Base-by-base conservation (phyloP, 2,329 filamentous ascomycete species). In the Tolypocladium amazonense region DNA sequence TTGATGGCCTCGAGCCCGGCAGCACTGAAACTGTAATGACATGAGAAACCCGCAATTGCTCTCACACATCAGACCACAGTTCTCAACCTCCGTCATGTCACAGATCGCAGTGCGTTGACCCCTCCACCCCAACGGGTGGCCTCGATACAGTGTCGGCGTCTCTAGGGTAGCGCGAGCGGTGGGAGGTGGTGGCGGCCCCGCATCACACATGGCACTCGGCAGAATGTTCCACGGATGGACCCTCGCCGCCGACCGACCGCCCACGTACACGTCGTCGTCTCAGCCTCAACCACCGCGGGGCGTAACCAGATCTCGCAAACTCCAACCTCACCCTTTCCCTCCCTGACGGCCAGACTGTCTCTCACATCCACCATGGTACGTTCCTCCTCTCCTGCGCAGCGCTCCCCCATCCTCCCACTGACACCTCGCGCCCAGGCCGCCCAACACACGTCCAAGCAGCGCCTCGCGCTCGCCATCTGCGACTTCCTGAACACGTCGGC, bases 381-480 rank as follows among this genome's bases (percentile, higher is more conserved):
- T 37, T n/a, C n/a, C n/a, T 12, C 9, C 35, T 12, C 35, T 37
- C 35, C 35, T 37, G 35, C 35, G 35, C 9, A 37, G 9, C 35
- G 6, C 15, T 41, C 38, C 18, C 38, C 15, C 30, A 33, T 4
- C 30, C 30, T 33, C 4, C 8, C n/a, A 8, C 39, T 41, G 39
- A 43, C 39, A 35, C 33, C 4, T 3, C 9, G 43, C 23, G 33
- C 18, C 18, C 50, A 71, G 70, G 67, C 70, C 56, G 63, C 77
- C 62, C 75, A 68, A 59, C 68, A 79, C 52, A 77, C 79, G 58
- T 78, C 82, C 61, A 84, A 85, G 74, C 85, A 99, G 84, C 91
- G 92, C 78, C 88, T 99, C 65, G 94, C 94, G 75, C 90, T 99
- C 73, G 91, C 94, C 68, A 93, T 99, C 75, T 91, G 96, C 80